Conservation (phyloP, 805 yeast species). For the Starmerella davenportii region DNA sequence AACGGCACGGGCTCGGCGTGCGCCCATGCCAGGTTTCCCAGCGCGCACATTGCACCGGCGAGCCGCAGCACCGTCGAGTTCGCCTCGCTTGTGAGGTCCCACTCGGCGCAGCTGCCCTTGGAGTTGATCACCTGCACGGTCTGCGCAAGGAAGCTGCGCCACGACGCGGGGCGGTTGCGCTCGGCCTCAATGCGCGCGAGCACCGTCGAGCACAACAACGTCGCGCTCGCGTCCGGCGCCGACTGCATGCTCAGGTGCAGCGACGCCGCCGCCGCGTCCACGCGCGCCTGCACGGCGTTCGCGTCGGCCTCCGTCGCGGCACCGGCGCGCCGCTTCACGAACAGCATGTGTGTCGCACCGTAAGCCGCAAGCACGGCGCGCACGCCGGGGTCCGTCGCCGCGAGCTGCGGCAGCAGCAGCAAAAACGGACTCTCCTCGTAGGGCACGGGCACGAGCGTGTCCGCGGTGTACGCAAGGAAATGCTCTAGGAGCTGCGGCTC, state of each 20-base stretch:
- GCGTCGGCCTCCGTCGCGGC: not conserved
- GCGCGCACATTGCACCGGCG: constrained; percentile 13
- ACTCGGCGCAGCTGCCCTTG: constrained; percentile 12
- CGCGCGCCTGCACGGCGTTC: not conserved
- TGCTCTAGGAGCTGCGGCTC: constrained; percentile 40
- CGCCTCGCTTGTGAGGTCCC: constrained; percentile 12
- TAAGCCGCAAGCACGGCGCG: constrained; percentile 13
- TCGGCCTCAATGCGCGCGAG: constrained; percentile 11
- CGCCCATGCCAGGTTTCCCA: constrained; percentile 7
- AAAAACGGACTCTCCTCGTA: constrained; percentile 51
- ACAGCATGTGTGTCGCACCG: constrained; percentile 12
- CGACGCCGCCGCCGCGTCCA: not conserved
- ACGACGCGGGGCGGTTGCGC: constrained; percentile 7
- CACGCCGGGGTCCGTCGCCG: constrained; percentile 28
- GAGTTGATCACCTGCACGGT: constrained; percentile 11
- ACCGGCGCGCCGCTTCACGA: not conserved
- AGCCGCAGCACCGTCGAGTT: constrained; percentile 16
- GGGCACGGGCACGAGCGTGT: constrained; percentile 49
- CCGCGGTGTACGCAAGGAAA: constrained; percentile 36
- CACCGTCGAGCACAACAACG: constrained; percentile 9
- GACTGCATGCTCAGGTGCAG: too few species aligned
- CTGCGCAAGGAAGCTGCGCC: constrained; percentile 6
- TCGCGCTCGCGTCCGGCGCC: not conserved
- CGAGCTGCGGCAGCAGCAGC: constrained; percentile 47
- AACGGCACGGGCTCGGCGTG: constrained; percentile 2